phyloP scores from a whole-genome alignment of 192 early-diverging fungal genomes.

The Coemansia sp. region DNA sequence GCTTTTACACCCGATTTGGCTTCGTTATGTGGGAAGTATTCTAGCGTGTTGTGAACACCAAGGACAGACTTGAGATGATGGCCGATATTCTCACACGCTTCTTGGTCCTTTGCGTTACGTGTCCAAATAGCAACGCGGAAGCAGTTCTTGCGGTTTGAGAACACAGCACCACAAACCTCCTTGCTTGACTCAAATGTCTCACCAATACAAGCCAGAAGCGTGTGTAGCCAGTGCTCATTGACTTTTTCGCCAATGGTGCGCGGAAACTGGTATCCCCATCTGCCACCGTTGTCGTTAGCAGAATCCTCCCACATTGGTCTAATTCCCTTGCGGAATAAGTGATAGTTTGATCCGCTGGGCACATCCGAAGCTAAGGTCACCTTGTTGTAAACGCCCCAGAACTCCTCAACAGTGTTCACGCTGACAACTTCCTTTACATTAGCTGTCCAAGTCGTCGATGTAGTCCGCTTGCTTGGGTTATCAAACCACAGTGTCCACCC shows the following conservation, averaged over 20 bases:
- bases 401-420: conserved; percentile 92
- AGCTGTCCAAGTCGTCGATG: conserved; percentile 74
- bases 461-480: conserved; percentile 79
- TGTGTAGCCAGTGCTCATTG: conserved; percentile 85
- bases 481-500: conserved; percentile 97
- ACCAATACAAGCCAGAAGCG: conserved; percentile 85
- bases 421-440: conserved; percentile 90
- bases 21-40: conserved; percentile 62
- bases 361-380: conserved; percentile 74
- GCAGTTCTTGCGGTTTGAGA: conserved; percentile 79
- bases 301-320: conserved; percentile 96
- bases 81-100: conserved; percentile 53
- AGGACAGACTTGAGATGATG: conserved; percentile 60
- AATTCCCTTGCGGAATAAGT: conserved; percentile 90
- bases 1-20: conserved; percentile 27
- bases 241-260: conserved; percentile 73
- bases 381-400: conserved; percentile 96
- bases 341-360: conserved; percentile 83
- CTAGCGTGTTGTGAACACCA: conserved; percentile 51
- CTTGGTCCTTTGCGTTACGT: conserved; percentile 43
- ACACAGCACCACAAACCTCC: conserved; percentile 87
- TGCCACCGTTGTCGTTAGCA: conserved; percentile 87
- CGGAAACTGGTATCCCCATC: conserved; percentile 80
- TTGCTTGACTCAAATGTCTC: conserved; percentile 77
- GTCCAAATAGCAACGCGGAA: conserved; percentile 91